These are phyloP conservation scores for Myriosclerotinia curreyana DNA, from an alignment of 2,329 filamentous ascomycete species.

Conservation along the genomic window DNA sequence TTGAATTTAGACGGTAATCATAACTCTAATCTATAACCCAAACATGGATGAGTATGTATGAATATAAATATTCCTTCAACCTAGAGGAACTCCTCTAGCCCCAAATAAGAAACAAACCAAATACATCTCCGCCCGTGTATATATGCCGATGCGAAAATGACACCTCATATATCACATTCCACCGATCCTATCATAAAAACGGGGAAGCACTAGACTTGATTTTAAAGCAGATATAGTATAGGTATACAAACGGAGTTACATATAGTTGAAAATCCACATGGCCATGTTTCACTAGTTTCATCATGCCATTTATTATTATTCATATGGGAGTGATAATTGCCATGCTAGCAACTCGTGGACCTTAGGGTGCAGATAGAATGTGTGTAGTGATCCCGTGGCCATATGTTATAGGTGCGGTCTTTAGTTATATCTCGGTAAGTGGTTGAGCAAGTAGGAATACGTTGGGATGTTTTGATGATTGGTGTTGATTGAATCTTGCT, in stretches of 20 bases:
- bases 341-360: constrained; percentile 13
- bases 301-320: neutral
- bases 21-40: too few relatives aligned
- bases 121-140: neutral
- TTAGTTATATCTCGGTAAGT: too few relatives aligned
- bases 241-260: neutral
- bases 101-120: too few relatives aligned
- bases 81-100: too few relatives aligned
- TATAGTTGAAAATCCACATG: neutral
- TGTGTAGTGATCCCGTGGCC: constrained; percentile 14
- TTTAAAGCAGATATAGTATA: neutral
- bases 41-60: too few relatives aligned
- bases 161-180: neutral
- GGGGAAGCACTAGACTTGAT: neutral
- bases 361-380: neutral
- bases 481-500: neutral
- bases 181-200: neutral
- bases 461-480: too few relatives aligned
- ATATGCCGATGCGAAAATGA: neutral
- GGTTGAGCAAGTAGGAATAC: too few relatives aligned
- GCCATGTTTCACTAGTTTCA: constrained; percentile 10
- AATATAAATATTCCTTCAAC: too few relatives aligned
- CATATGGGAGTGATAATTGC: constrained; percentile 7
- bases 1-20: neutral
- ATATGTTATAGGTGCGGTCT: neutral